These are phyloP conservation scores for Sporothrix pallida DNA, from an alignment of 2,329 filamentous ascomycete genomes.

Conservation along the genomic window DNA sequence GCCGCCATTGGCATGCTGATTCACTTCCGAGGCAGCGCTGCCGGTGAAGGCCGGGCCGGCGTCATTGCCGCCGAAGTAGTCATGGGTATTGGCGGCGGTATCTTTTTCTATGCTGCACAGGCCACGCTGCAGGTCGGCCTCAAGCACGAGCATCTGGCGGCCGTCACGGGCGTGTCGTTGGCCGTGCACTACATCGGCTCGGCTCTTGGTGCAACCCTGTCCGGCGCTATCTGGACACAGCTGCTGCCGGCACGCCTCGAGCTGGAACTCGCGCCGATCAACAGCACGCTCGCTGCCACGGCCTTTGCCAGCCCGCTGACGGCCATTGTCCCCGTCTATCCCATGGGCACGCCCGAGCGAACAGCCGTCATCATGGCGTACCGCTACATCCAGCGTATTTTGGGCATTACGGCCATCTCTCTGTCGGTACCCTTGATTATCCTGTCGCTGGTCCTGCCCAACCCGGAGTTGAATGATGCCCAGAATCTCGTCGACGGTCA, in stretches of 20 bases:
- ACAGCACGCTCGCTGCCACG: neutral
- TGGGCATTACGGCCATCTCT: neutral
- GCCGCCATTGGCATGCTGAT: neutral
- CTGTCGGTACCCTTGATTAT: neutral
- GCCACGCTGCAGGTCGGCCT: neutral
- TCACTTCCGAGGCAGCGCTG: neutral
- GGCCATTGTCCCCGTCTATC: neutral
- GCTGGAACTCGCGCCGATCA: neutral
- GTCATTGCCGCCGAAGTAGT: neutral
- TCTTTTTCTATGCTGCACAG: neutral
- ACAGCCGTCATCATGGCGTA: neutral
- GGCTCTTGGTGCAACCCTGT: neutral
- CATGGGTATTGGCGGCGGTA: neutral
- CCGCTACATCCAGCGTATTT: conserved; percentile 4
- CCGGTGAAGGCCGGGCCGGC: neutral
- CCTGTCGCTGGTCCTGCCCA: neutral
- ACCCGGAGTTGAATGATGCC: neutral
- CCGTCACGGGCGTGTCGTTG: neutral
- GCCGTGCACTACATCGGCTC: neutral
- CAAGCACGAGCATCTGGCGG: neutral
- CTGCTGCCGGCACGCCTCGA: conserved; percentile 5
- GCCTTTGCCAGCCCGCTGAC: neutral
- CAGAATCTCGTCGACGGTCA: neutral
- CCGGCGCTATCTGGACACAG: conserved; percentile 1
- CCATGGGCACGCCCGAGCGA: neutral